These are phyloP conservation scores for Aquilaria malaccensis DNA, from an alignment of 345 rosid species.

Conservation along the genomic window DNA sequence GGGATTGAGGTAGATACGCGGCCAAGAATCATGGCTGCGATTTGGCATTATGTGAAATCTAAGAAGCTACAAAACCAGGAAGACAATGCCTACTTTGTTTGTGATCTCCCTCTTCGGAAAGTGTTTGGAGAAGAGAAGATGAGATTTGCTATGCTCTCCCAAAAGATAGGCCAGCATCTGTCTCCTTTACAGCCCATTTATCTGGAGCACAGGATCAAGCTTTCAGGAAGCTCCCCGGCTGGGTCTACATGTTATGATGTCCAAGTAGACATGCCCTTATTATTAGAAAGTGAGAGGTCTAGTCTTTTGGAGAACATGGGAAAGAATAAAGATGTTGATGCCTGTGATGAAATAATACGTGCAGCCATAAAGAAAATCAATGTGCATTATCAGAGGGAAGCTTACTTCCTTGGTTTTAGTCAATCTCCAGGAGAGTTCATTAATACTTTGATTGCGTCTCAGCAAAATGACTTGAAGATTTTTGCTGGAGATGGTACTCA, in stretches of 20 bases:
- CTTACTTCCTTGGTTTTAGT: conserved; percentile 54
- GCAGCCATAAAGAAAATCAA: conserved; percentile 40
- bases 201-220: conserved; percentile 51
- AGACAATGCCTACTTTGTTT: conserved; percentile 39
- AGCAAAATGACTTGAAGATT: conserved; percentile 51
- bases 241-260: conserved; percentile 56
- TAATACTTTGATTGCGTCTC: conserved; percentile 42
- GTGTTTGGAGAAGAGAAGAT: conserved; percentile 50
- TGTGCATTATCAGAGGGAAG: conserved; percentile 43
- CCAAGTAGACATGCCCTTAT: conserved; percentile 45
- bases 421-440: conserved; percentile 55
- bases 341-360: conserved; percentile 34
- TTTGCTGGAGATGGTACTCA: conserved; percentile 39
- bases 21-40: conserved; percentile 39
- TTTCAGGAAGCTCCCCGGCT: conserved; percentile 43
- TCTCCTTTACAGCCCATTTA: conserved; percentile 45
- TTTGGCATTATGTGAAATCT: conserved; percentile 54
- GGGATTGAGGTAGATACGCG: conserved; percentile 52
- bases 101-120: conserved; percentile 47
- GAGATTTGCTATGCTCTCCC: conserved; percentile 39
- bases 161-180: conserved; percentile 41
- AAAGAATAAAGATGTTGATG: conserved; percentile 41
- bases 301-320: conserved; percentile 32
- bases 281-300: conserved; percentile 39
- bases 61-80: conserved; percentile 41